Conservation (phyloP, 257 asterid species). For the Petunia axillaris region DNA sequence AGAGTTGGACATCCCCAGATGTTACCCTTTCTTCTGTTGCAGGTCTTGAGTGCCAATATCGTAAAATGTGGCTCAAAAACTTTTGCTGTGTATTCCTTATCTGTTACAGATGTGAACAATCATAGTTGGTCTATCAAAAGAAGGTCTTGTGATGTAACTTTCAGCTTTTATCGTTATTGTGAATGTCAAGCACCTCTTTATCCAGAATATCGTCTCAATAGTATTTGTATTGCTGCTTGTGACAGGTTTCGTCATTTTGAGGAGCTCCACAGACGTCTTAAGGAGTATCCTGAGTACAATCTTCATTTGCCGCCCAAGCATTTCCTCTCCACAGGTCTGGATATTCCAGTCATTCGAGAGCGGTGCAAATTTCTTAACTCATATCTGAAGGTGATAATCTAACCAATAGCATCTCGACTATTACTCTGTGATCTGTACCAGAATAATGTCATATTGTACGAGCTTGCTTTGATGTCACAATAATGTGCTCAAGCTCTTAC, state of each 20-base stretch:
- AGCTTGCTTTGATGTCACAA: constrained; percentile 19
- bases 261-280: constrained; percentile 97
- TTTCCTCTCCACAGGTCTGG: constrained; percentile 89
- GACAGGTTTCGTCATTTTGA: constrained; percentile 90
- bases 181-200: not conserved
- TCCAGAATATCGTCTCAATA: constrained; percentile 21
- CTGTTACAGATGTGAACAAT: constrained; percentile 76
- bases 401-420: constrained; percentile 3
- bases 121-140: constrained; percentile 97
- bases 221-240: constrained; percentile 29
- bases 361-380: constrained; percentile 90
- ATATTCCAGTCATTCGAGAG: constrained; percentile 71
- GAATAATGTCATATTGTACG: not conserved
- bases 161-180: constrained; percentile 23
- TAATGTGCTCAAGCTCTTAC: not conserved
- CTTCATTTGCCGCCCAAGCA: constrained; percentile 99
- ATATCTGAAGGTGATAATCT: constrained; percentile 79
- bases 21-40: constrained; percentile 40
- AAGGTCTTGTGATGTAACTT: constrained; percentile 56
- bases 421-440: not conserved
- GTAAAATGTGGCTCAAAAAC: constrained; percentile 93
- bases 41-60: constrained; percentile 88
- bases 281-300: constrained; percentile 83
- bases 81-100: constrained; percentile 82
- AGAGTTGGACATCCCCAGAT: constrained; percentile 23